Percentiles rank a stretch among this genome's conserved stretches.
Evolutionary conservation across 306 rosid species (phyloP).

Genomic region (Vachellia pachyceras): DNA sequence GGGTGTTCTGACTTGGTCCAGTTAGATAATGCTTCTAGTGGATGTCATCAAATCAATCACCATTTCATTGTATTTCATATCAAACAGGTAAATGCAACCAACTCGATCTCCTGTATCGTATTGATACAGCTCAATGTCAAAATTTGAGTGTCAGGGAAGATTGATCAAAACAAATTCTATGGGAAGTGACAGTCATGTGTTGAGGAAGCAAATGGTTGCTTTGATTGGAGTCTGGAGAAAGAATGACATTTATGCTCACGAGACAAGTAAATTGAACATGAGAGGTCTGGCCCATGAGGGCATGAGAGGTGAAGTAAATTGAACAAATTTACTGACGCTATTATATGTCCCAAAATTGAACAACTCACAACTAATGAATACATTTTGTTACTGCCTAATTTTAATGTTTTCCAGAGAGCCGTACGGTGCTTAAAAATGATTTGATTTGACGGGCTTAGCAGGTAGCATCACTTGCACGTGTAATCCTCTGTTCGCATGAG

Average conservation of each 20-base stretch:
- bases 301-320: neutral
- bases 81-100: neutral
- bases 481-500: constrained; percentile 52
- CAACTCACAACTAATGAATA: neutral
- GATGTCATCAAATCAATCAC: constrained; percentile 26
- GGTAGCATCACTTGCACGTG: constrained; percentile 53
- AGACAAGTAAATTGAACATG: no score
- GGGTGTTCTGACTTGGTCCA: constrained; percentile 43
- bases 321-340: neutral
- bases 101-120: neutral
- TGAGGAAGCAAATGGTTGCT: neutral
- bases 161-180: neutral
- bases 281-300: no score
- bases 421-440: constrained; percentile 33
- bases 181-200: neutral
- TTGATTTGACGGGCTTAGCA: constrained; percentile 50
- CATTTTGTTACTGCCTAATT: no score
- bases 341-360: neutral
- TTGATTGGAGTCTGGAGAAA: neutral
- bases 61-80: neutral
- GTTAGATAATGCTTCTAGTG: constrained; percentile 26
- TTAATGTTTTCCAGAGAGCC: neutral
- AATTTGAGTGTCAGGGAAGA: constrained; percentile 2
- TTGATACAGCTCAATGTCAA: neutral
- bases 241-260: neutral